Conservation (phyloP, 306 rosid genomes). For the Cicer cuneatum region DNA sequence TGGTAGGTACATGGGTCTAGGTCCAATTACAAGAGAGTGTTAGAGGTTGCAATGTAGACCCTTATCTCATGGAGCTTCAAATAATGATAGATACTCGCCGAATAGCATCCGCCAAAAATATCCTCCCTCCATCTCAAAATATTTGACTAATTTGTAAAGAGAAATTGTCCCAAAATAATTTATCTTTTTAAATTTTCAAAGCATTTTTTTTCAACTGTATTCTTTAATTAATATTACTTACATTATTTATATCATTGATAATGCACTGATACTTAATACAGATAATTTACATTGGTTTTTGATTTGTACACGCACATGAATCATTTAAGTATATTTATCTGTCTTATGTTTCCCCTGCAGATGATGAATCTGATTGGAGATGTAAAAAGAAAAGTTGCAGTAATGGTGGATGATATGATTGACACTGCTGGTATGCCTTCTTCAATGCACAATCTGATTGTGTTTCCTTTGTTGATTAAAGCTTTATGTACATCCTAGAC, state of each 20-base stretch:
- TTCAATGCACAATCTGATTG: constrained; percentile 26
- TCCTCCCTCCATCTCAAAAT: background rate
- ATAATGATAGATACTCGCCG: constrained; percentile 95
- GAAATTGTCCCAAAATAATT: too few relatives aligned
- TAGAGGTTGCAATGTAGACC: constrained; percentile 88
- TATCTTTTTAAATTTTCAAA: too few relatives aligned
- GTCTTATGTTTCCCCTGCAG: constrained; percentile 51
- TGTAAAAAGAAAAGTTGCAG: constrained; percentile 96
- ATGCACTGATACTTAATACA: too few relatives aligned
- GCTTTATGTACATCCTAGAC: background rate
- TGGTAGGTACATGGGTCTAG: constrained; percentile 74
- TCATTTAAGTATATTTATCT: constrained; percentile 31
- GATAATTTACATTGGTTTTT: too few relatives aligned
- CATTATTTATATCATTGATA: too few relatives aligned
- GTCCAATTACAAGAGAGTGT: constrained; percentile 97
- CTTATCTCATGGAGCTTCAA: constrained; percentile 85
- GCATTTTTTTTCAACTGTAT: too few relatives aligned
- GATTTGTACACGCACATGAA: too few relatives aligned
- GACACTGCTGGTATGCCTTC: constrained; percentile 92
- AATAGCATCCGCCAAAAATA: constrained; percentile 88
- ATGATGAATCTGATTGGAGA: constrained; percentile 98
- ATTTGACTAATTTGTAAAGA: too few relatives aligned
- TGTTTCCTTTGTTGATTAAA: constrained; percentile 5
- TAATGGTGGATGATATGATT: constrained; percentile 99
- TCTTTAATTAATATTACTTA: too few relatives aligned